Evolutionary conservation across 768 basidiomycete species (phyloP), one percentile per base, ranked within the genome.

Genomic region (Chalciporus piperatus): DNA sequence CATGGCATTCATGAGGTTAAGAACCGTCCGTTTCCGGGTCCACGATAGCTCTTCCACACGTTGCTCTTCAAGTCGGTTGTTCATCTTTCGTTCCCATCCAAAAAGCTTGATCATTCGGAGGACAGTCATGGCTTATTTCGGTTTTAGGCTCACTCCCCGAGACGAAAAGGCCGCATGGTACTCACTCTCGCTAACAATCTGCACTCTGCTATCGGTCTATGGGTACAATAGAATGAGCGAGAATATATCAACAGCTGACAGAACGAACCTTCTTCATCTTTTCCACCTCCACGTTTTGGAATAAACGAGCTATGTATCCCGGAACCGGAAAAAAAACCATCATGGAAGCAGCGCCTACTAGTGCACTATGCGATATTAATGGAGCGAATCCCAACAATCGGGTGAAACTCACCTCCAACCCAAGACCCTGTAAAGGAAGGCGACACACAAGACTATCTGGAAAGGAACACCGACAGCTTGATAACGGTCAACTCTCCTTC

Each of bases 21-120:
- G 68, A 30, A 85, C 56, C 57, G 81, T 75, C 23, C 74, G 67
- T 58, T 76, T 79, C 72, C 73, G 76, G 44, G 84, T 69, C 65
- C 74, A 76, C 1, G 58, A 50, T 19, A 91, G 67, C 63, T 91
- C 89, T 11, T 77, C 76, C 37, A 82, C 77, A 49, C 87, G 77
- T 59, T 78, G 79, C 27, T 74, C 75, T 16, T 74, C 69, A 41
- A 91, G 71, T 45, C 73, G 72, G 13, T 74, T 62, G n/a, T 76
- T 70, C 60, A 85, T 77, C 45, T 79, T 75, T 54, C 76, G 75
- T 74, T 84, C 77, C 77, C 87, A 79, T 13, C 76, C 86, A 57
- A 89, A 87, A 37, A 88, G 69, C 64, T 89, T 88, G 62, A 87
- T 72, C 80, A 86, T 85, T 13, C 84, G 76, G 17, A 85, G 66